Conservation (phyloP, 2,329 filamentous ascomycete genomes). For the Ophiobolus disseminans region DNA sequence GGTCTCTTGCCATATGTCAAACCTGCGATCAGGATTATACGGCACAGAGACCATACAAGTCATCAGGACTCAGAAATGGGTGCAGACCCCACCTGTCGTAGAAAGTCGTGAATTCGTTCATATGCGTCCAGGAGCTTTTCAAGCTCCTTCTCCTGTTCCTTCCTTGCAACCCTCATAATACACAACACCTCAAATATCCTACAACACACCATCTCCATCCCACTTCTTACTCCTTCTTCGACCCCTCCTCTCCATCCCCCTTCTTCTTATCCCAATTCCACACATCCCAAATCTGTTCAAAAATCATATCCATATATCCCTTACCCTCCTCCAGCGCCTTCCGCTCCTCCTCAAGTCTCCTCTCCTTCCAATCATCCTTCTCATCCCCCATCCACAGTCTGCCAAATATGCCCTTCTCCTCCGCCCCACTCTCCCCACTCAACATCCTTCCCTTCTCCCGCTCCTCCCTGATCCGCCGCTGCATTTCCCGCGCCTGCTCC, state of each 20-base stretch:
- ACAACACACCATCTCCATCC: too few relatives aligned
- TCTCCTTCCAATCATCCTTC: conserved; percentile 55
- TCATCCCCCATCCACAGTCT: conserved; percentile 51
- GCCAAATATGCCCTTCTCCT: conserved; percentile 36
- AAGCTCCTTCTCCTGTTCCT: neutral
- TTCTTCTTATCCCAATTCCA: conserved; percentile 54
- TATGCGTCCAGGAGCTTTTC: neutral
- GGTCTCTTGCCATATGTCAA: too few relatives aligned
- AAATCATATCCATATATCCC: conserved; percentile 52
- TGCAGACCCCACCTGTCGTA: too few relatives aligned
- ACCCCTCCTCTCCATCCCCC: conserved; percentile 25
- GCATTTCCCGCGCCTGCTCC: conserved; percentile 45
- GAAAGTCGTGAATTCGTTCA: too few relatives aligned
- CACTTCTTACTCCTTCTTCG: conserved; percentile 30
- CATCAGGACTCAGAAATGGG: too few relatives aligned
- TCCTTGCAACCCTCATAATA: neutral
- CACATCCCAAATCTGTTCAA: conserved; percentile 57
- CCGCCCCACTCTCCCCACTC: conserved; percentile 36
- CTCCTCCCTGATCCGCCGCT: conserved; percentile 48
- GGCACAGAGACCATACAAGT: too few relatives aligned
- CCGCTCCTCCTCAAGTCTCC: conserved; percentile 54
- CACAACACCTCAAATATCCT: neutral
- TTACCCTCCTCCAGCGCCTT: conserved; percentile 50
- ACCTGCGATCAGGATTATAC: too few relatives aligned
- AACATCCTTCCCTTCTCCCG: conserved; percentile 39